Evolutionary conservation across 1,284 basidiomycete genomes (phyloP).

Genomic region (Schizopora paradoxa): DNA sequence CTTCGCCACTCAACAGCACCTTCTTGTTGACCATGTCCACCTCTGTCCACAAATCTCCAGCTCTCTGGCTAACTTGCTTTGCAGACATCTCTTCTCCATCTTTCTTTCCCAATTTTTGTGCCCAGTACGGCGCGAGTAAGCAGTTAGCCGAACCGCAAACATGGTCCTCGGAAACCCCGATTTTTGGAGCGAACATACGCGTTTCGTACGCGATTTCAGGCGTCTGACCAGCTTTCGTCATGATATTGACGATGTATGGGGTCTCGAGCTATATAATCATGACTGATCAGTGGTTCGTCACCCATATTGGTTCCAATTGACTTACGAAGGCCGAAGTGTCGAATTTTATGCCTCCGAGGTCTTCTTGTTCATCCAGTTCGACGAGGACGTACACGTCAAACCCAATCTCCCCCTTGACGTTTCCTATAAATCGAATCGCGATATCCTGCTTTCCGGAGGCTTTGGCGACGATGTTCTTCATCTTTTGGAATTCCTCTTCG

Average conservation of each 20-base stretch:
- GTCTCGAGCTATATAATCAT: slow-evolving; percentile 23
- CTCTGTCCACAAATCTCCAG: slow-evolving; percentile 41
- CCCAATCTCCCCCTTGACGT: slow-evolving; percentile 26
- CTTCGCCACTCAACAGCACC: slow-evolving; percentile 36
- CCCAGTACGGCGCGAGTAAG: slow-evolving; percentile 48
- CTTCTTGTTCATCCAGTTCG: slow-evolving; percentile 39
- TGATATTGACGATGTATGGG: slow-evolving; percentile 29
- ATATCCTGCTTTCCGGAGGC: slow-evolving; percentile 35
- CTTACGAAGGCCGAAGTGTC: slow-evolving; percentile 37
- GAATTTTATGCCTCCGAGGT: slow-evolving; percentile 33
- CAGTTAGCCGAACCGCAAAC: slow-evolving; percentile 57
- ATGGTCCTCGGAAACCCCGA: slow-evolving; percentile 44
- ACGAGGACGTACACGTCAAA: slow-evolving; percentile 37
- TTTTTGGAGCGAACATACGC: slow-evolving; percentile 46
- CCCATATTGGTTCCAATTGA: slow-evolving; percentile 11
- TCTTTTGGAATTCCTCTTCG: slow-evolving; percentile 26
- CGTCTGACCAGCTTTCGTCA: slow-evolving; percentile 35
- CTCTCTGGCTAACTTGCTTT: slow-evolving; percentile 47
- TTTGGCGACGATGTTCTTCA: slow-evolving; percentile 28
- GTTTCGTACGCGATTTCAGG: slow-evolving; percentile 40
- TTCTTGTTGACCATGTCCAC: slow-evolving; percentile 31
- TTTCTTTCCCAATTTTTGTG: slow-evolving; percentile 31
- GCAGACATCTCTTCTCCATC: slow-evolving; percentile 32
- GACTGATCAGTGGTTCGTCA: slow-evolving; percentile 4
- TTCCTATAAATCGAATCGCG: slow-evolving; percentile 32